phyloP scores from a whole-genome alignment of 306 rosid genomes.

The Malus sylvestris region DNA sequence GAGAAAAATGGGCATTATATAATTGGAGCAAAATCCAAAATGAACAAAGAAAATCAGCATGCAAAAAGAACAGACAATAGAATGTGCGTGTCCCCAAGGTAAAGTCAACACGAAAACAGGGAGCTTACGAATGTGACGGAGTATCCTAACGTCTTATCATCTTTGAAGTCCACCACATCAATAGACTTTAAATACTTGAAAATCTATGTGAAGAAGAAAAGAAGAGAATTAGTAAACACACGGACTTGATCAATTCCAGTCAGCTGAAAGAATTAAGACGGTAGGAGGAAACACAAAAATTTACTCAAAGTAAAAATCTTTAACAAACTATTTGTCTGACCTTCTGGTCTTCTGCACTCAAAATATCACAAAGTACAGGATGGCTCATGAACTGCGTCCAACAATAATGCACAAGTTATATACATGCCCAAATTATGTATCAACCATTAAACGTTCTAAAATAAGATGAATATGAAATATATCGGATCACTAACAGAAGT shows the following conservation, averaged over 20 bases:
- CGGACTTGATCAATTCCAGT: neutral
- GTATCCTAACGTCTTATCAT: constrained; percentile 43
- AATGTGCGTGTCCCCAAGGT: neutral
- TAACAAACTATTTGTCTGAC: constrained; percentile 23
- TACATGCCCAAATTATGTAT: neutral
- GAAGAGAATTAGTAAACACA: constrained; percentile 6
- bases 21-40: neutral
- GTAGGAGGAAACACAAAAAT: neutral
- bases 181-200: constrained; percentile 52
- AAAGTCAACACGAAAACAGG: constrained; percentile 4
- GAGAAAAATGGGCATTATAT: neutral
- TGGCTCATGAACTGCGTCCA: constrained; percentile 77
- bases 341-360: constrained; percentile 59
- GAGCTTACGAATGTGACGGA: constrained; percentile 59
- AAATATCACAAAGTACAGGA: constrained; percentile 66
- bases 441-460: neutral
- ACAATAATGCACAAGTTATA: constrained; percentile 18
- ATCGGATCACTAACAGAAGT: constrained; percentile 65
- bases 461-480: neutral
- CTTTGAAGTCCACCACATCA: constrained; percentile 61
- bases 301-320: neutral
- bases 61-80: neutral
- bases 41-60: neutral
- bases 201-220: constrained; percentile 31
- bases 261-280: constrained; percentile 4